Evolutionary conservation across 2,329 filamentous ascomycete species (phyloP), one percentile per base, ranked within the genome.

Genomic region (Chaetomiaceae sp.): DNA sequence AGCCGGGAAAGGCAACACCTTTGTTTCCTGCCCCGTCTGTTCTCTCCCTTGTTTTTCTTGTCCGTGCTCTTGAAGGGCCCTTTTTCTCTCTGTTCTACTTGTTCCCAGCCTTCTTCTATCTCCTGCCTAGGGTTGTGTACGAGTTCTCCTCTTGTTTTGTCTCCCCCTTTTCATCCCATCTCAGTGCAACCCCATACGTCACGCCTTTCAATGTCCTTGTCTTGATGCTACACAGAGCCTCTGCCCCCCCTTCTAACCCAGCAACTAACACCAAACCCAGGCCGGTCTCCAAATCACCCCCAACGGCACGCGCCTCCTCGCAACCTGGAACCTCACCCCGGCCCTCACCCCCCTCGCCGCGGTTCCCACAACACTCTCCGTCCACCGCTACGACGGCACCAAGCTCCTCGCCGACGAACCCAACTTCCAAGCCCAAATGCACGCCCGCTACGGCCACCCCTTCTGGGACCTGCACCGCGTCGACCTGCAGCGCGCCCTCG

Each of bases 391-490:
- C 51, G 55, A 59, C 27, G 60, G 60, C 45, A 55, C 51, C 38
- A 50, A 47, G 6, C 45, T 61, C 9, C 60, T 62, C 22, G 59
- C 60, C n/a, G 57, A 60, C 44, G 58, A 61, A 41, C 57, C 58
- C 11, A 39, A 47, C 19, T 56, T 62, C n/a, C 52, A 58, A 41
- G 43, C 40, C 27, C 52, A 56, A 17, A 51, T 64, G 47, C 44
- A 55, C 50, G 36, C 54, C 38, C 55, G 54, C 39, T 62, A 62
- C 50, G 49, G 48, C 12, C 39, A 51, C 19, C 71, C 71, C 0
- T 71, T 73, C 50, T 67, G 69, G 53, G 69, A 73, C 42, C 61
- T 74, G n/a, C 72, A 76, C 58, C 67, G 73, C 18, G 71, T 71
- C 32, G 70, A 74, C 53, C 68, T 73, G 29, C 68, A 74, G 51